Conservation (phyloP, 2,329 filamentous ascomycete genomes). For the Xylaria sp. region DNA sequence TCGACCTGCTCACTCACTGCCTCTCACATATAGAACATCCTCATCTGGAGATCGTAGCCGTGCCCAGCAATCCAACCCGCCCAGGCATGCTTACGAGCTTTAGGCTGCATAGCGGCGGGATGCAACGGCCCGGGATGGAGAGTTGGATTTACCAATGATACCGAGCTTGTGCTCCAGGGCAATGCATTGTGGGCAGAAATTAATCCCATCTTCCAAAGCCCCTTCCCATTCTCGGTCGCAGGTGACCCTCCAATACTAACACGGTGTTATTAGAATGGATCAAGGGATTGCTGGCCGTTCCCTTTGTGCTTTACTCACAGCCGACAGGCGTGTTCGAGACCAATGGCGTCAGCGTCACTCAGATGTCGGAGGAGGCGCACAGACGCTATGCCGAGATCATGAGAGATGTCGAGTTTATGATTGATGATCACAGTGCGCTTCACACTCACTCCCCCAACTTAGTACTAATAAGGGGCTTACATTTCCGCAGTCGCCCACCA, state of each 20-base stretch:
- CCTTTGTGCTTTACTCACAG: slow-evolving; percentile 95
- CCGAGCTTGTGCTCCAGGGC: slow-evolving; percentile 14
- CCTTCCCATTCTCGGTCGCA: not conserved
- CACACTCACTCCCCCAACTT: slow-evolving; percentile 6
- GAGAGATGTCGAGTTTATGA: slow-evolving; percentile 89
- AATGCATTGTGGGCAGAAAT: slow-evolving; percentile 18
- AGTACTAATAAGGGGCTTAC: slow-evolving; percentile 26
- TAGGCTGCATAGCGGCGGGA: slow-evolving; percentile 1
- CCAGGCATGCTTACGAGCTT: not conserved
- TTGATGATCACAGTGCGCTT: slow-evolving; percentile 85
- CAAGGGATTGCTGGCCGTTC: slow-evolving; percentile 92
- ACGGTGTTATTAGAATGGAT: slow-evolving; percentile 79
- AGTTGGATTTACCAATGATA: slow-evolving; percentile 5
- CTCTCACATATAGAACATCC: slow-evolving; percentile 6
- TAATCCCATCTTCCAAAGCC: not conserved
- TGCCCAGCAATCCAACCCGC: slow-evolving; percentile 11
- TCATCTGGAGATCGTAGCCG: not conserved
- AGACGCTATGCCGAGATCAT: slow-evolving; percentile 95
- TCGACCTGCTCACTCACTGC: not conserved
- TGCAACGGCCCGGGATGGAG: not conserved
- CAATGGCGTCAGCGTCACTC: slow-evolving; percentile 70
- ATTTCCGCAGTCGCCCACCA: slow-evolving; percentile 73
- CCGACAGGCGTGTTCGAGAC: slow-evolving; percentile 86
- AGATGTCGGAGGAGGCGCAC: slow-evolving; percentile 84
- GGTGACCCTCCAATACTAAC: slow-evolving; percentile 32